These are phyloP conservation scores for Clonostachys rosea DNA, from an alignment of 2,329 filamentous ascomycete species.

Conservation along the genomic window DNA sequence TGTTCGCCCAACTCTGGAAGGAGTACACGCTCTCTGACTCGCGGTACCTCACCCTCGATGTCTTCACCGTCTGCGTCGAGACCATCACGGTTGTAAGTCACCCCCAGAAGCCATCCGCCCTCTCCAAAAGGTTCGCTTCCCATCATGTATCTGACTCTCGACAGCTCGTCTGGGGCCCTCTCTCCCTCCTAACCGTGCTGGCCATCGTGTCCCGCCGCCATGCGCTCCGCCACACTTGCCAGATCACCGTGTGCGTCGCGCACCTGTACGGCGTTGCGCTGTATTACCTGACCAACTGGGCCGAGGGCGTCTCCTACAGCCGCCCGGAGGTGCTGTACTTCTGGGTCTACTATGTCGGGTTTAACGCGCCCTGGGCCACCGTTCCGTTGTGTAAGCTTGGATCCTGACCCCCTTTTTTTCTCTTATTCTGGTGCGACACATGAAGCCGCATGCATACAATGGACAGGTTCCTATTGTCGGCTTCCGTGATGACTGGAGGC, in stretches of 20 bases:
- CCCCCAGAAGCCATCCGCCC: not conserved
- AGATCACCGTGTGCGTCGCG: slow-evolving; percentile 44
- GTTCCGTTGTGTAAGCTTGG: slow-evolving; percentile 47
- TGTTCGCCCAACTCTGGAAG: slow-evolving; percentile 88
- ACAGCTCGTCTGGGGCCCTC: slow-evolving; percentile 52
- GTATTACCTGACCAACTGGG: slow-evolving; percentile 55
- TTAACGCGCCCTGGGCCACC: slow-evolving; percentile 57
- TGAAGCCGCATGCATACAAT: too few species aligned
- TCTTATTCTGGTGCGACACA: slow-evolving; percentile 1
- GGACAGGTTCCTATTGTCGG: slow-evolving; percentile 4
- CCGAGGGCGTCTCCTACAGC: slow-evolving; percentile 46
- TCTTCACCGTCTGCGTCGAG: slow-evolving; percentile 86
- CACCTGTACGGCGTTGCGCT: slow-evolving; percentile 59
- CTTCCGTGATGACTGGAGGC: not conserved
- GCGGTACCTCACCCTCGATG: slow-evolving; percentile 75
- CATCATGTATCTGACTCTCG: not conserved
- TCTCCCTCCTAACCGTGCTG: slow-evolving; percentile 44
- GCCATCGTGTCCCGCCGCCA: slow-evolving; percentile 34
- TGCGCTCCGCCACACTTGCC: slow-evolving; percentile 42
- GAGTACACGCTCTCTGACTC: slow-evolving; percentile 87
- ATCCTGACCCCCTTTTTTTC: not conserved
- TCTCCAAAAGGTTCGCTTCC: too few species aligned
- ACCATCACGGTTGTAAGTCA: slow-evolving; percentile 69
- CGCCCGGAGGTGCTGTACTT: slow-evolving; percentile 57
- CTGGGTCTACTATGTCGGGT: slow-evolving; percentile 58